Percentiles rank a stretch among this genome's conserved stretches.
Evolutionary conservation across 2,329 filamentous ascomycete genomes (phyloP).

Genomic region (Aspergillus felis): DNA sequence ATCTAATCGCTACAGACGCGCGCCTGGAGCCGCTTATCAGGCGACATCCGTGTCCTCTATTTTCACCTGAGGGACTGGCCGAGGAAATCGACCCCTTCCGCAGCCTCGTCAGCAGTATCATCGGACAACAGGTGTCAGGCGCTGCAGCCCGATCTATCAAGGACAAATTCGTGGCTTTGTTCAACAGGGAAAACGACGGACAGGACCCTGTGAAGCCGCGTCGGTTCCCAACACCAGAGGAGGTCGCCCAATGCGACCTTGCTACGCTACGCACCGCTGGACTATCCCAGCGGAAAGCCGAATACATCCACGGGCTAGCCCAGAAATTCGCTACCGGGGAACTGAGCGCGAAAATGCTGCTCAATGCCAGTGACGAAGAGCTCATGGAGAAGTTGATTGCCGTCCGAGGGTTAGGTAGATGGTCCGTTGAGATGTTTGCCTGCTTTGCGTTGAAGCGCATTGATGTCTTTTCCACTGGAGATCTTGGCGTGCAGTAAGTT

Average conservation of each 20-base stretch:
- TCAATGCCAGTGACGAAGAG: conserved; percentile 78
- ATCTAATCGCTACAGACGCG: conserved; percentile 69
- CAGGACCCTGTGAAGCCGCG: conserved; percentile 9
- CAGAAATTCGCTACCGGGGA: conserved; percentile 74
- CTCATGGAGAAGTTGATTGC: conserved; percentile 77
- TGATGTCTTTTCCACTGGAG: conserved; percentile 89
- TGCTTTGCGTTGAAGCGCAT: conserved; percentile 91
- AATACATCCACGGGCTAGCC: conserved; percentile 85
- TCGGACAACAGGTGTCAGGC: conserved; percentile 93
- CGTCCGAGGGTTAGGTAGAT: conserved; percentile 79
- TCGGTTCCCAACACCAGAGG: conserved; percentile 71
- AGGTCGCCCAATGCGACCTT: conserved; percentile 63
- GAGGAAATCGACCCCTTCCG: conserved; percentile 87
- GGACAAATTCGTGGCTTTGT: conserved; percentile 74
- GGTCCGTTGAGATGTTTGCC: conserved; percentile 98
- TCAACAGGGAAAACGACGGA: conserved; percentile 40
- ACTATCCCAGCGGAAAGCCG: conserved; percentile 88
- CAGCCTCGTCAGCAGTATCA: conserved; percentile 78
- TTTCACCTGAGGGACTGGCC: conserved; percentile 75
- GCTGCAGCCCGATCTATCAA: conserved; percentile 88
- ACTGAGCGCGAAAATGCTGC: conserved; percentile 70
- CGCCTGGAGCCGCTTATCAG: conserved; percentile 69
- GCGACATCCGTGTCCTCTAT: conserved; percentile 70
- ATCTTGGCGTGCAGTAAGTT: conserved; percentile 80
- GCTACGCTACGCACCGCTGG: conserved; percentile 75